Evolutionary conservation across 1,284 basidiomycete genomes (phyloP).

Genomic region (Ustilago crameri): DNA sequence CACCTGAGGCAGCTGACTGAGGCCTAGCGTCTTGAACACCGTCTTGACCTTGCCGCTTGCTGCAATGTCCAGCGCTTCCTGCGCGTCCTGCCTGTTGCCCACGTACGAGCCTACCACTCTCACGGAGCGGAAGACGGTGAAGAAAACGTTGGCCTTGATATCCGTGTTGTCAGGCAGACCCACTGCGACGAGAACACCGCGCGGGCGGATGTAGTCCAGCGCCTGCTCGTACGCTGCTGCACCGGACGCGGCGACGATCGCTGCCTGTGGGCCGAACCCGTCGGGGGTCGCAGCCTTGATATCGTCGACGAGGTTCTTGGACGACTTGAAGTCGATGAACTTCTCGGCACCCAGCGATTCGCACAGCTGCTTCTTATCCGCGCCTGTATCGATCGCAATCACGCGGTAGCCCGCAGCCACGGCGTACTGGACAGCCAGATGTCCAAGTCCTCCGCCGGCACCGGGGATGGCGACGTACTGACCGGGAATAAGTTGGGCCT

Average conservation of each 20-base stretch:
- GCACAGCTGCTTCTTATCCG: slow-evolving; percentile 79
- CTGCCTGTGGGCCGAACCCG: slow-evolving; percentile 79
- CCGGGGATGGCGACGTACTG: slow-evolving; percentile 85
- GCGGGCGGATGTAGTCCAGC: slow-evolving; percentile 73
- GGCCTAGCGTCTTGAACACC: slow-evolving; percentile 72
- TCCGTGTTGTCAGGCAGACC: slow-evolving; percentile 76
- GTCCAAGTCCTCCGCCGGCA: slow-evolving; percentile 76
- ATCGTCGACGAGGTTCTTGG: slow-evolving; percentile 73
- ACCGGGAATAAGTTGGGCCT: slow-evolving; percentile 75
- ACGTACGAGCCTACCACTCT: slow-evolving; percentile 81
- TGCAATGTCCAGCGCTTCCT: slow-evolving; percentile 76
- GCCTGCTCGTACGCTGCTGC: slow-evolving; percentile 77
- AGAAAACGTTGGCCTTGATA: slow-evolving; percentile 79
- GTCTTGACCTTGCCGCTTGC: slow-evolving; percentile 77
- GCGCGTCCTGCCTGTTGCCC: slow-evolving; percentile 70
- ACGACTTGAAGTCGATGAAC: slow-evolving; percentile 81
- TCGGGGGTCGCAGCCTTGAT: slow-evolving; percentile 75
- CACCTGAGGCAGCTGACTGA: slow-evolving; percentile 73
- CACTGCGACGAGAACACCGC: slow-evolving; percentile 78
- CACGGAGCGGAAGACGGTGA: slow-evolving; percentile 72
- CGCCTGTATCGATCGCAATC: slow-evolving; percentile 82
- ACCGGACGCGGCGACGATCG: slow-evolving; percentile 67
- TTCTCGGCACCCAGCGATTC: slow-evolving; percentile 78
- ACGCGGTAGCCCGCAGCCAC: slow-evolving; percentile 73
- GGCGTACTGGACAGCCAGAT: slow-evolving; percentile 60